These are phyloP conservation scores for Parascedosporium putredinis DNA, from an alignment of 2,329 filamentous ascomycete genomes.

Conservation along the genomic window DNA sequence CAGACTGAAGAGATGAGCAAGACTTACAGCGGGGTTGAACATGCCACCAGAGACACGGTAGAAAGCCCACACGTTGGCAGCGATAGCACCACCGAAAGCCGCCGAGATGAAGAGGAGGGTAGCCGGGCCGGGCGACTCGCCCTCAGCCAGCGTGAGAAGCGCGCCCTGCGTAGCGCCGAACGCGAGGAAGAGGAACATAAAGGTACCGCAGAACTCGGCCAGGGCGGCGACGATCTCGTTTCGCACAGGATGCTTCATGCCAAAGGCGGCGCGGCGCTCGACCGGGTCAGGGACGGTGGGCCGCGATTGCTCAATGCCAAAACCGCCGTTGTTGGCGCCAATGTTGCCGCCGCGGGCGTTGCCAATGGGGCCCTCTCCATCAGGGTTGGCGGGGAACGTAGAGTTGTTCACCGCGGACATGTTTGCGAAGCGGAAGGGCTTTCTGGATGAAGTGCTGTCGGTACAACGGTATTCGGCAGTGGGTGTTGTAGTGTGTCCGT, in stretches of 20 bases:
- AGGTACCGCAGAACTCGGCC: slow-evolving; percentile 42
- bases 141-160: slow-evolving; percentile 5
- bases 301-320: no score
- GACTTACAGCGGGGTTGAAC: slow-evolving; percentile 39
- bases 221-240: slow-evolving; percentile 31
- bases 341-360: no score
- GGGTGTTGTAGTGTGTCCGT: no score
- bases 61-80: slow-evolving; percentile 46
- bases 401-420: no score
- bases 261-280: neutral
- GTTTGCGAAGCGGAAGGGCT: no score
- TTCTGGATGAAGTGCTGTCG: no score
- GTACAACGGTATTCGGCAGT: no score
- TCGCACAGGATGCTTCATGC: slow-evolving; percentile 11
- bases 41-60: slow-evolving; percentile 42
- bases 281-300: no score
- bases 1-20: neutral
- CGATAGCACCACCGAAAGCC: slow-evolving; percentile 38
- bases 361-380: no score
- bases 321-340: no score
- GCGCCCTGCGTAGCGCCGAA: slow-evolving; percentile 20
- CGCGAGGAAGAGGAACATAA: slow-evolving; percentile 38
- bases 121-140: slow-evolving; percentile 10
- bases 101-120: slow-evolving; percentile 37
- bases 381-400: no score